Evolutionary conservation across 768 basidiomycete species (phyloP), one percentile per base, ranked within the genome.

Genomic region (Bullera alba): DNA sequence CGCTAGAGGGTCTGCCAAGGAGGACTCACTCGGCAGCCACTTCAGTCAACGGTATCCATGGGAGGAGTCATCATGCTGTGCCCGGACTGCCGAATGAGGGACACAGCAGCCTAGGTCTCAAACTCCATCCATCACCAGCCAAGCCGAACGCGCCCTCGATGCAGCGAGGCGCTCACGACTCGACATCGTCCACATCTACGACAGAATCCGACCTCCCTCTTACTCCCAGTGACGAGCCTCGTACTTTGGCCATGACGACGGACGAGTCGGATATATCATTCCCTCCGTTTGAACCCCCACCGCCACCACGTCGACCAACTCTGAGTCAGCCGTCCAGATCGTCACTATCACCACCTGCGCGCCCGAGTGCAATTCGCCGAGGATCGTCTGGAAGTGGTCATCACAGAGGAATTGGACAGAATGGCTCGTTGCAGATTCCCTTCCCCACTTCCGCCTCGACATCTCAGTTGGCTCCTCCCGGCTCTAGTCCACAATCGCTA

Each of bases 351-450:
- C 57, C 56, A 22, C 44, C 50, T 19, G 19, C 58, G 25, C 26
- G 51, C 27, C 39, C 48, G 37, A 26, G 42, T 48, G 2, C 32
- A 4, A 41, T 46, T 29, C 17, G 32, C 28, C 50, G 61, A 10
- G 55, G 59, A 22, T 25, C 34, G 8, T 59, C 62, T 30, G 52
- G 51, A 19, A 23, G 19, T 36, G 22, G 6, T 36, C 21, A 27
- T 19, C 54, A 51, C 50, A 56, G 54, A 8, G 51, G 66, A 22
- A 48, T 56, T 27, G 56, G 63, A 23, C 60, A 60, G 38, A 43
- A 54, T 17, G 66, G 66, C 25, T 68, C 70, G 16, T 47, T 72
- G 14, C 66, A 70, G 38, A 62, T 70, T 28, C 51, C 58, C 16
- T 48, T 69, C 36, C 60, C 65, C 5, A n/a, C 58, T 0, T 54